phyloP scores from a whole-genome alignment of 1,139 yeast genomes.

The Hyphopichia burtonii region DNA sequence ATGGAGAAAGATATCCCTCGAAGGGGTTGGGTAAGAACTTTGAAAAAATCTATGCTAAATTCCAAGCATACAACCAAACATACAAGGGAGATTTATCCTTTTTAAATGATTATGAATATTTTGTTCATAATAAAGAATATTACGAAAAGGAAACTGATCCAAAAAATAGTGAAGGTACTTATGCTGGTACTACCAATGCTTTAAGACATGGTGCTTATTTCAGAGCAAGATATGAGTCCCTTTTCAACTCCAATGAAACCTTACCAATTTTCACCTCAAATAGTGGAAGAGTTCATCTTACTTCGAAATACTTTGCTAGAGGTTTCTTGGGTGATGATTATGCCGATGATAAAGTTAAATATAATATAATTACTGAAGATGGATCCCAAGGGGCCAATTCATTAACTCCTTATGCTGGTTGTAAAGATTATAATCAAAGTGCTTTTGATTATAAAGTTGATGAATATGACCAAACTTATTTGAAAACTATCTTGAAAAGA shows the following conservation, averaged over 20 bases:
- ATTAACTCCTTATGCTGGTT: constrained; percentile 23
- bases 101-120: constrained; percentile 26
- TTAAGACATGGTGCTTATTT: constrained; percentile 31
- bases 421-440: constrained; percentile 21
- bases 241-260: constrained; percentile 17
- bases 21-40: constrained; percentile 19
- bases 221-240: constrained; percentile 26
- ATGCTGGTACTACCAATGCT: constrained; percentile 23
- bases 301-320: constrained; percentile 28
- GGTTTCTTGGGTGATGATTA: constrained; percentile 27
- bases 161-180: constrained; percentile 19
- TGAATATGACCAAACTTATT: constrained; percentile 20
- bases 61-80: constrained; percentile 16
- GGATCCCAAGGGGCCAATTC: constrained; percentile 25
- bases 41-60: constrained; percentile 19
- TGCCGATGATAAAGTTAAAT: constrained; percentile 12
- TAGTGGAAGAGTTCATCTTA: constrained; percentile 28
- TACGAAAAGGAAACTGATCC: constrained; percentile 31
- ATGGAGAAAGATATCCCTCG: constrained; percentile 39
- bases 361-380: constrained; percentile 23
- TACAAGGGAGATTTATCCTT: constrained; percentile 24
- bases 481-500: constrained; percentile 14
- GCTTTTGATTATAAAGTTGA: constrained; percentile 15
- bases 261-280: constrained; percentile 33
- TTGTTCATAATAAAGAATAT: constrained; percentile 19